phyloP scores from a whole-genome alignment of 2,329 filamentous ascomycete species.

The Alternaria ventricosa region DNA sequence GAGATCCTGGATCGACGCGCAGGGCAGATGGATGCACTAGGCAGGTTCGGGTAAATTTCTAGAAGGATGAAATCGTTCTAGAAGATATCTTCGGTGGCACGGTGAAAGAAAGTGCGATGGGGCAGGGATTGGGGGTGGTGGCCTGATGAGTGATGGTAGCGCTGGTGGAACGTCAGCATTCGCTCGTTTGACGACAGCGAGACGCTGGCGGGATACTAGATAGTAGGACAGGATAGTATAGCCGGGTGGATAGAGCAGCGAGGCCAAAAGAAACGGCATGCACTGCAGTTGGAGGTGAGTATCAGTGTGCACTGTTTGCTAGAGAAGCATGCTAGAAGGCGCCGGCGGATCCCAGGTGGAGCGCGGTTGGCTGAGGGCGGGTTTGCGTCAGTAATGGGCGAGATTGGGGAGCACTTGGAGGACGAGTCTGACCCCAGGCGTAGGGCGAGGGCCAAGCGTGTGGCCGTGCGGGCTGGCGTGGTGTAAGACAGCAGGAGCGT shows the following conservation, averaged over 20 bases:
- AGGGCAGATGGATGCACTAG: constrained; percentile 27
- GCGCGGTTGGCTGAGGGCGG: constrained; percentile 27
- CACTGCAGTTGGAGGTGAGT: no score
- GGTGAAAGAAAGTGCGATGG: constrained; percentile 3
- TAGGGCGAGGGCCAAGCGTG: constrained; percentile 38
- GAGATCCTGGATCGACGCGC: constrained; percentile 30
- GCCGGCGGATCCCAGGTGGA: constrained; percentile 19
- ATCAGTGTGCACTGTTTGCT: not conserved
- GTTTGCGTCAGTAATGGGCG: constrained; percentile 28
- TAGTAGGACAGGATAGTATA: constrained; percentile 4
- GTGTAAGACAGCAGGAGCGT: constrained; percentile 9
- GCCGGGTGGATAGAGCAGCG: not conserved
- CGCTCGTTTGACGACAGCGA: constrained; percentile 1
- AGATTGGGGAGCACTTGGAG: constrained; percentile 16
- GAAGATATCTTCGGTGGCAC: constrained; percentile 27
- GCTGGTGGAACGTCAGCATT: constrained; percentile 33
- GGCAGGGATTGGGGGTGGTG: not conserved
- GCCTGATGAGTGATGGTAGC: constrained; percentile 3
- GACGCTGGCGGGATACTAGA: not conserved
- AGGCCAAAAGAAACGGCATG: not conserved
- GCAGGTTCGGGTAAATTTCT: constrained; percentile 40
- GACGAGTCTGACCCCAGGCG: constrained; percentile 33
- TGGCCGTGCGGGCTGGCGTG: constrained; percentile 32
- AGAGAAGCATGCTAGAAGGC: not conserved
- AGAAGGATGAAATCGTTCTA: constrained; percentile 36